Conservation (phyloP, 345 rosid species). For the Boechera stricta region DNA sequence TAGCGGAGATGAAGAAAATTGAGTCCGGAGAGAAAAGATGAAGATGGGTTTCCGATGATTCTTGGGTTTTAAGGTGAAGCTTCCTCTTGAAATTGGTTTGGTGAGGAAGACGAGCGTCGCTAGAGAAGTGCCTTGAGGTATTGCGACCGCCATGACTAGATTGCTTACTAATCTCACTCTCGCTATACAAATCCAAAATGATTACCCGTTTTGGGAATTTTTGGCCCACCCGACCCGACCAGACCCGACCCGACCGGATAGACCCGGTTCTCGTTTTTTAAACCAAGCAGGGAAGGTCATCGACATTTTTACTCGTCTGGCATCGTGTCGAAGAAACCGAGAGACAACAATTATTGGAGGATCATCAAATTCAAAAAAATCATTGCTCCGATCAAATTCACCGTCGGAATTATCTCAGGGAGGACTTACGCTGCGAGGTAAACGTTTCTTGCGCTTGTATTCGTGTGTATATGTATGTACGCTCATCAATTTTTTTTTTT, state of each 20-base stretch:
- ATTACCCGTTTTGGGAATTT: background rate
- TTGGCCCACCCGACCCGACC: background rate
- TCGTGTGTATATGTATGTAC: background rate
- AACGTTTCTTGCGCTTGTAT: background rate
- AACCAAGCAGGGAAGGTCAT: background rate
- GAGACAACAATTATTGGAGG: background rate
- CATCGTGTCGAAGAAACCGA: constrained; percentile 27
- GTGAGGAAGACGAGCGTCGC: constrained; percentile 23
- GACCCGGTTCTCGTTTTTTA: constrained; percentile 27
- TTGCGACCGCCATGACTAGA: constrained; percentile 34
- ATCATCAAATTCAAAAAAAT: constrained; percentile 27
- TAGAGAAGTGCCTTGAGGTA: constrained; percentile 19
- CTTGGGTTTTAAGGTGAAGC: background rate
- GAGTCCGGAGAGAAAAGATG: constrained; percentile 40
- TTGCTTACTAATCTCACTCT: background rate
- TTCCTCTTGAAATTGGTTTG: background rate
- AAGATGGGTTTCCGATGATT: constrained; percentile 25
- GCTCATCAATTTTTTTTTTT: background rate
- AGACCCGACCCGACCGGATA: background rate
- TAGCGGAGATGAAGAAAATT: background rate
- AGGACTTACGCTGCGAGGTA: constrained; percentile 15
- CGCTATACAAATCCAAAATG: background rate
- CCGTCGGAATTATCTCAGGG: constrained; percentile 5
- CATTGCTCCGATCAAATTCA: constrained; percentile 10
- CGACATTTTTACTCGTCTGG: background rate